Base-by-base conservation (phyloP, 2,329 filamentous ascomycete genomes). In the Pseudogymnoascus sp. region DNA sequence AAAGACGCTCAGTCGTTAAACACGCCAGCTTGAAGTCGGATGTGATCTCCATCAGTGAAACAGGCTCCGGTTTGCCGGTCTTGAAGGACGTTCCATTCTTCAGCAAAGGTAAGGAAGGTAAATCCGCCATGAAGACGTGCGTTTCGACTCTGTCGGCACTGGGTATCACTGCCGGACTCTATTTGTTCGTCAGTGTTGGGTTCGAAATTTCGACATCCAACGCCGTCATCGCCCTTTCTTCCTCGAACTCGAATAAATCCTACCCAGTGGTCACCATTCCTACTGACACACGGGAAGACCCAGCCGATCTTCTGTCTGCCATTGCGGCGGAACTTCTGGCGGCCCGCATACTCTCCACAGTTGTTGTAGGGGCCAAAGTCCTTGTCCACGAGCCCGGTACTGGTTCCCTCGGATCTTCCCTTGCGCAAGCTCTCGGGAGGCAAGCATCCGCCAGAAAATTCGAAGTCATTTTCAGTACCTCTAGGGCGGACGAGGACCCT, bases 111-210 rank as follows among this genome's bases (percentile, higher is more conserved):
- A 58, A 59, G 26, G 41, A 58, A 59, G 61, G 41, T 62, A 59
- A 58, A 39, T 59, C 61, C 33, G 45, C 61, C 61, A 62, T 62
- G 31, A 62, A 62, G 61, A 41, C 39, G 12, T 35, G 37, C 23
- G 60, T 61, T 61, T 62, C 61, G 33, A 62, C 43, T 62, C 45
- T 62, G 45, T 62, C 45, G 33, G 61, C 61, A 61, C 60, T 61
- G 60, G 60, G 60, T 61, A 61, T 61, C 60, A 61, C 60, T 61
- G 60, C 60, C 39, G 60, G 60, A 52, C 37, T 61, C 39, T 61
- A 61, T 61, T 61, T 61, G 60, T 62, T 62, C 61, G 49, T 62
- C 43, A 58, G 45, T 39, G 26, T 62, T 62, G 61, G 45, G 45
- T 14, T 59, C 59, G 61, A 59, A 19, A 59, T 59, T 59, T 62